Evolutionary conservation across 2,329 filamentous ascomycete genomes (phyloP).

Genomic region (Boeremia exigua): DNA sequence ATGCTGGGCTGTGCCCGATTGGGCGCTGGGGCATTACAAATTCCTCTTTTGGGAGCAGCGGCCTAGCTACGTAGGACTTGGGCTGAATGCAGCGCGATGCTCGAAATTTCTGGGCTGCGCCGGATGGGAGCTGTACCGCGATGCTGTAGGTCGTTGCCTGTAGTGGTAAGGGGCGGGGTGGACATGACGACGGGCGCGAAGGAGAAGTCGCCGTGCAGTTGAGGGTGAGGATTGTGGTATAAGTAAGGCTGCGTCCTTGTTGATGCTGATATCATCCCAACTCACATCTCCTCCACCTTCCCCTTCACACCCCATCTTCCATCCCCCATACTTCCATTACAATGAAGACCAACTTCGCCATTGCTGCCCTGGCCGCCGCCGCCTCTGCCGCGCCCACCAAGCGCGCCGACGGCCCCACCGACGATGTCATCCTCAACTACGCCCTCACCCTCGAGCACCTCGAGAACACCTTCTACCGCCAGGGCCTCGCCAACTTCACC

Average conservation of each 20-base stretch:
- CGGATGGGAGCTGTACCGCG: constrained; percentile 7
- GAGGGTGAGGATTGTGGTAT: constrained; percentile 7
- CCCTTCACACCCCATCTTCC: constrained; percentile 11
- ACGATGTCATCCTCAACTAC: constrained; percentile 51
- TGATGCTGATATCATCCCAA: background rate
- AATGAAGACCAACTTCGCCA: constrained; percentile 15
- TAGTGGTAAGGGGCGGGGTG: constrained; percentile 8
- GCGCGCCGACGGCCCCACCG: constrained; percentile 28
- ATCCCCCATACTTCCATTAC: background rate
- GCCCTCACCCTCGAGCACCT: constrained; percentile 54
- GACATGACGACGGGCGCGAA: background rate
- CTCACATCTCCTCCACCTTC: background rate
- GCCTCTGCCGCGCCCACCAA: constrained; percentile 31
- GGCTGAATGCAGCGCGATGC: background rate
- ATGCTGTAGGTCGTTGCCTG: constrained; percentile 8
- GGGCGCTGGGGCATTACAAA: no score
- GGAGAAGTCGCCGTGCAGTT: background rate
- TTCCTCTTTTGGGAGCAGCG: background rate
- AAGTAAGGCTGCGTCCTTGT: constrained; percentile 1
- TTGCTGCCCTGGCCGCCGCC: constrained; percentile 13
- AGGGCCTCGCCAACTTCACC: constrained; percentile 65
- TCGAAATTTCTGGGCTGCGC: background rate
- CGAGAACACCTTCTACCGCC: constrained; percentile 68
- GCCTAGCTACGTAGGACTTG: no score
- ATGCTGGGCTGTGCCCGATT: no score